These are phyloP conservation scores for Tuber microsphaerosporum DNA, from an alignment of 495 filamentous ascomycete species.

Conservation along the genomic window DNA sequence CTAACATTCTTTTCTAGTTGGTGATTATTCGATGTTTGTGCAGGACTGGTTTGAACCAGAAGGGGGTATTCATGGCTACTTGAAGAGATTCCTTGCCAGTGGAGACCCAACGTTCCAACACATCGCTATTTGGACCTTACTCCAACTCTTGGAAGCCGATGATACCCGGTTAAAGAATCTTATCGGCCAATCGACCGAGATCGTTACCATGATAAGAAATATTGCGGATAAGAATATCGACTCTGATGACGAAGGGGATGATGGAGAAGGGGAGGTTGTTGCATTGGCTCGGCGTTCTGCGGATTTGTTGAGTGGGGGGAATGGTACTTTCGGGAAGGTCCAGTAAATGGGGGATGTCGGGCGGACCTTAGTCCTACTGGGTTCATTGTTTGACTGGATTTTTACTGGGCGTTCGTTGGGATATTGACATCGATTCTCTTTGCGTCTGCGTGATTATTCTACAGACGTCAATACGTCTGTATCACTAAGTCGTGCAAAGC, in stretches of 20 bases:
- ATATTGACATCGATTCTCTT: slow-evolving; percentile 3
- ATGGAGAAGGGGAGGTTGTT: slow-evolving; percentile 82
- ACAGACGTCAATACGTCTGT: not conserved
- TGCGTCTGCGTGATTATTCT: not conserved
- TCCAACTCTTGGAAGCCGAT: slow-evolving; percentile 91
- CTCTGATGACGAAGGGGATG: slow-evolving; percentile 79
- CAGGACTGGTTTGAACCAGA: slow-evolving; percentile 87
- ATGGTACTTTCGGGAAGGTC: slow-evolving; percentile 23
- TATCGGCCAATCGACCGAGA: slow-evolving; percentile 77
- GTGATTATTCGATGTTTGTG: slow-evolving; percentile 92
- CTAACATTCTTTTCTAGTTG: slow-evolving; percentile 52
- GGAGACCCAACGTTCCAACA: slow-evolving; percentile 97
- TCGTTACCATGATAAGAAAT: slow-evolving; percentile 80
- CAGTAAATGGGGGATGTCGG: slow-evolving; percentile 18
- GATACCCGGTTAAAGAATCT: slow-evolving; percentile 74
- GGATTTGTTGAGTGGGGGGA: slow-evolving; percentile 55
- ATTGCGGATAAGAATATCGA: slow-evolving; percentile 88
- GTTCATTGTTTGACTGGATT: not conserved
- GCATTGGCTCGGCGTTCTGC: slow-evolving; percentile 81
- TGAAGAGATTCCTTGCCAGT: slow-evolving; percentile 83
- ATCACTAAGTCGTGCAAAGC: slow-evolving; percentile 24
- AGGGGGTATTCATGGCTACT: slow-evolving; percentile 90
- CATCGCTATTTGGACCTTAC: slow-evolving; percentile 95
- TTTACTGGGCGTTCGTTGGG: not conserved
- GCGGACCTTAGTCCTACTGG: not conserved